Conservation (phyloP, 2,329 filamentous ascomycete species). For the Cordyceps fumosorosea region DNA sequence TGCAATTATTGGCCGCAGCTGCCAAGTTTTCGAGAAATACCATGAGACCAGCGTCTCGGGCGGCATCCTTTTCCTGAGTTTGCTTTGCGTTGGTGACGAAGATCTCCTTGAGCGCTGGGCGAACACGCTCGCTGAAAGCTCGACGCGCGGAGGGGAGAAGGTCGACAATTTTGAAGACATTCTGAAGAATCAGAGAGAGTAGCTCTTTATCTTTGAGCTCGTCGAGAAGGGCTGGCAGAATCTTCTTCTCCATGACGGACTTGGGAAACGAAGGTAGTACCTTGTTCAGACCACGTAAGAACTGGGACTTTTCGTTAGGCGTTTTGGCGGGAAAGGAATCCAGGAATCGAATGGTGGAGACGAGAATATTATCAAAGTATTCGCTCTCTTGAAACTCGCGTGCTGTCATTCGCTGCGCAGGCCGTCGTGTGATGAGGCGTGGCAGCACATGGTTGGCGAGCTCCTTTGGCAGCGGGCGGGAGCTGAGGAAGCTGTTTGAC, state of each 20-base stretch:
- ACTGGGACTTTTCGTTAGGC: slow-evolving; percentile 80
- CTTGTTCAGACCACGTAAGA: slow-evolving; percentile 80
- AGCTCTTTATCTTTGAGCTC: slow-evolving; percentile 91
- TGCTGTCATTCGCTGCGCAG: slow-evolving; percentile 80
- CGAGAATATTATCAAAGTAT: slow-evolving; percentile 94
- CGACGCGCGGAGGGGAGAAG: slow-evolving; percentile 70
- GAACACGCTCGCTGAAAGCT: slow-evolving; percentile 75
- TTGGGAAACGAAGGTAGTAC: slow-evolving; percentile 89
- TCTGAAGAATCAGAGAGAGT: slow-evolving; percentile 77
- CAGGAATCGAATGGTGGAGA: slow-evolving; percentile 92
- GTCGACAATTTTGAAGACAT: slow-evolving; percentile 83
- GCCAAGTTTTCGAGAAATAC: slow-evolving; percentile 80
- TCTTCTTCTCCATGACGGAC: slow-evolving; percentile 89
- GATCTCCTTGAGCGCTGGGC: slow-evolving; percentile 77
- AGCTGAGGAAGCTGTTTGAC: slow-evolving; percentile 78
- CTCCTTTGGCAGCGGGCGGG: slow-evolving; percentile 72
- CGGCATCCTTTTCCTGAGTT: slow-evolving; percentile 65
- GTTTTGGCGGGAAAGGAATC: slow-evolving; percentile 90
- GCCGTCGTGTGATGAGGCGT: slow-evolving; percentile 76
- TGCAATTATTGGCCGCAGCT: slow-evolving; percentile 70
- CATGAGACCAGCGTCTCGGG: slow-evolving; percentile 85
- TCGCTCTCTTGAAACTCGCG: slow-evolving; percentile 90
- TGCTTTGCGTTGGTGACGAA: slow-evolving; percentile 60
- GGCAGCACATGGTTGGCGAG: slow-evolving; percentile 71
- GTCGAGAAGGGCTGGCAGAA: slow-evolving; percentile 81